Base-by-base conservation (phyloP, 116 monocot species). In the Cymodocea nodosa region DNA sequence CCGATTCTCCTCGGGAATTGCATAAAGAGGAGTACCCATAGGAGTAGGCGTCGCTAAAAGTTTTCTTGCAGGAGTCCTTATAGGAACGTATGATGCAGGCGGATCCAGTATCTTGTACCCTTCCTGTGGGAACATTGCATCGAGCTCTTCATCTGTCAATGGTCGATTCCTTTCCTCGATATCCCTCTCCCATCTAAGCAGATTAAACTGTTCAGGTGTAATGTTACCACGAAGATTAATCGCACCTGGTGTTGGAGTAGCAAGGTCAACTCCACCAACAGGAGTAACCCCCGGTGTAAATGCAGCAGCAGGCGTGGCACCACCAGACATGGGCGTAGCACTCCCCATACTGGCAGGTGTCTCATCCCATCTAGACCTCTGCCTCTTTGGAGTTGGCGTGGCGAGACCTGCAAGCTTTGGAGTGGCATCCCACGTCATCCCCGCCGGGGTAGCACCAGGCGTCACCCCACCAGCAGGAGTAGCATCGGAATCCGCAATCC, bases 381-480 rank as follows among this genome's bases (percentile, higher is more conserved):
- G 93, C 5, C 83, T 65, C 67, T 93, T 93, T 2, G 86, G 93
- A 0, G 93, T 93, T n/a, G 93, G 93, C 0, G 93, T 93, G 1
- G 85, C 92, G 23, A 92, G 39, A 1, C 83, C 88, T 6, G 78
- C 23, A 15, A 88, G 81, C 70, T 88, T 93, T 0, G 85, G 93
- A 0, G 88, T 93, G 0, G 93, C 93, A 77, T 93, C 93, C 93
- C 93, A 93, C 6, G 93, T 85, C 88, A 92, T 92, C 12, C 93
- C 93, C 20, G 93, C 83, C 2, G 88, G 93, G 0, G 93, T 93
- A 10, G 84, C 84, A 14, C 84, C 91, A 8, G 87, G 84, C 5
- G 86, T 90, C 35, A 66, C 80, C 7, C 86, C 83, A 59, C 81
- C 87, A 54, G 81, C 82, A 48, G 93, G 88, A 0, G 93, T 93